phyloP scores from a whole-genome alignment of 2,329 filamentous ascomycete species.

The Elsinoe perseae region DNA sequence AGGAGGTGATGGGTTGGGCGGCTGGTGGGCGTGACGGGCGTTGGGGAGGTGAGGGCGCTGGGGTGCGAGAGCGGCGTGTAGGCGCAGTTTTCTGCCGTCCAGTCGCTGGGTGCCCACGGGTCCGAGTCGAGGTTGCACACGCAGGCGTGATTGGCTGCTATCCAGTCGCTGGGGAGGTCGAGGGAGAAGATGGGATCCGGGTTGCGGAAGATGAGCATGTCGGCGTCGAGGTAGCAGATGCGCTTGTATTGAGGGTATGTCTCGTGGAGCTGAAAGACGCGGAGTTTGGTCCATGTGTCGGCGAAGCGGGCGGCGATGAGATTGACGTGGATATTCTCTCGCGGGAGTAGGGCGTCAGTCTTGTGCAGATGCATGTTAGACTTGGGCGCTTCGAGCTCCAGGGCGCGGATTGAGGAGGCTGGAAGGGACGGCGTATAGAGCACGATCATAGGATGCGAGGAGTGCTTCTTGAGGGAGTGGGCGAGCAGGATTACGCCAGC shows the following conservation, averaged over 20 bases:
- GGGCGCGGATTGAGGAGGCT: conserved; percentile 33
- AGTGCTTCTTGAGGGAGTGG: conserved; percentile 42
- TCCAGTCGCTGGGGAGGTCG: conserved; percentile 34
- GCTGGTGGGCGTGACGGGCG: conserved; percentile 26
- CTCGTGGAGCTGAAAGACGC: conserved; percentile 42
- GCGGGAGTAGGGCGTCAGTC: conserved; percentile 37
- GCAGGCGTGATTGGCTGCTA: conserved; percentile 45
- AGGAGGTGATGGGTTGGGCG: conserved; percentile 39
- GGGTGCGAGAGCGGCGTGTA: conserved; percentile 38
- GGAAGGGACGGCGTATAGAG: conserved; percentile 42
- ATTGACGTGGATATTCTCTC: conserved; percentile 30
- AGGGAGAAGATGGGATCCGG: conserved; percentile 41
- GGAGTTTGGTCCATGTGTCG: conserved; percentile 50
- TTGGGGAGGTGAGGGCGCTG: conserved; percentile 28
- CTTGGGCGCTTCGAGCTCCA: conserved; percentile 36
- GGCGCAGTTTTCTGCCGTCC: conserved; percentile 43
- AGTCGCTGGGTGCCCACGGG: conserved; percentile 43
- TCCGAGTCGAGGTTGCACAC: conserved; percentile 47
- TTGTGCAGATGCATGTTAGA: conserved; percentile 36
- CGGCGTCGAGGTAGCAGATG: conserved; percentile 46
- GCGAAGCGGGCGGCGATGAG: conserved; percentile 45
- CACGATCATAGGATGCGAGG: conserved; percentile 43
- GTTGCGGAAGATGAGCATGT: conserved; percentile 42
- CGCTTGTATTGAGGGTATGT: conserved; percentile 29
- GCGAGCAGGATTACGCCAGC: conserved; percentile 46